Base-by-base conservation (phyloP, 2,329 filamentous ascomycete genomes). In the Monosporascus sp. region DNA sequence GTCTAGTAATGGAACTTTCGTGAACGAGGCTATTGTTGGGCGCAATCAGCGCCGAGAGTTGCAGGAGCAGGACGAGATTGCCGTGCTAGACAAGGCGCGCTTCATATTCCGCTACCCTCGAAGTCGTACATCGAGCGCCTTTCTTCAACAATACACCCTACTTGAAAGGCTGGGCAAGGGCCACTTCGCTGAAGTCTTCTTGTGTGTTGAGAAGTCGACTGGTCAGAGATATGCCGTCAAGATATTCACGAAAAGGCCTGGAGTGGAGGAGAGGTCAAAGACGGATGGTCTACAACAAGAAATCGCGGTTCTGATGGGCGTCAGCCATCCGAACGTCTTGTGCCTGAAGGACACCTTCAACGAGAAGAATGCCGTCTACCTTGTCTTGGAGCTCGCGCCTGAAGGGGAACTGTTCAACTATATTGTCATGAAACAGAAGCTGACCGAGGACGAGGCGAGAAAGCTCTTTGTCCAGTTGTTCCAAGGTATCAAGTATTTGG, bases 381-480 rank as follows among this genome's bases (percentile, higher is more conserved):
- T 99, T 42, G 86, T 99, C 11, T 74, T 97, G 48, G 94, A 99
- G 68, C 79, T 97, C 61, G 93, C 93, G 2, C 78, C 90, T 0
- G 91, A 96, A 70, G 94, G 94, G 63, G 95, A 99, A 71, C 76
- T 99, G 15, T 99, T 99, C 79, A 96, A 97, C 67, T 86, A 84
- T 73, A 97, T 99, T 56, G 88, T 97, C 25, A 85, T 86, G 79
- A 93, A 95, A 72, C 82, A 90, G 66, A 97, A 95, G 69, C 76
- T 99, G 55, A 85, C 82, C 2, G 94, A 99, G 70, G 76, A 80
- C 5, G 90, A 97, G 68, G 82, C 90, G 3, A 85, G 93, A 39
- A 93, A 89, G 69, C 78, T 99, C 22, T 97, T 97, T 68, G 78
- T 85, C 27, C 94, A 99, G 69, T 74, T 99, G 25, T 96, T 99